These are phyloP conservation scores for Rhinocladiella mackenziei DNA, from an alignment of 2,329 filamentous ascomycete species.

Conservation along the genomic window DNA sequence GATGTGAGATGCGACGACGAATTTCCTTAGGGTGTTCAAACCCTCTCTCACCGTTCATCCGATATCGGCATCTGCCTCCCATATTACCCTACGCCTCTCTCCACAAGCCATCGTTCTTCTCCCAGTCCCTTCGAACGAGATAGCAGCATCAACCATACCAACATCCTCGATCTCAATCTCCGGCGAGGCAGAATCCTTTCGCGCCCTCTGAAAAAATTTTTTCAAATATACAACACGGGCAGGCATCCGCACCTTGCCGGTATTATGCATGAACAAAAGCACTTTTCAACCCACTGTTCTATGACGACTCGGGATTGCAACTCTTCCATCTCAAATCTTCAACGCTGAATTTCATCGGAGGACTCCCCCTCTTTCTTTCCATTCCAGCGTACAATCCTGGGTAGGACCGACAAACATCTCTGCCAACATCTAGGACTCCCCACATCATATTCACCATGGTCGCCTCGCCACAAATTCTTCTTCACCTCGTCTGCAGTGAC, in stretches of 20 bases:
- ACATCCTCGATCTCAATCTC: background rate
- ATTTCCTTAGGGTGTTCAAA: no score
- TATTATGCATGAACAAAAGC: no score
- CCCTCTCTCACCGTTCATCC: no score
- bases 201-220: no score
- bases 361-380: constrained; percentile 17
- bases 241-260: no score
- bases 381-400: constrained; percentile 17
- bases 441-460: constrained; percentile 27
- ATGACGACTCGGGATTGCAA: no score
- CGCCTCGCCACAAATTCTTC: constrained; percentile 33
- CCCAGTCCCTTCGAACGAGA: background rate
- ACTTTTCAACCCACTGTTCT: no score
- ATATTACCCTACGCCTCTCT: no score
- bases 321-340: constrained; percentile 1
- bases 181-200: no score
- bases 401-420: constrained; percentile 21
- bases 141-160: constrained; percentile 2
- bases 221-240: no score
- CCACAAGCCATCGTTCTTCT: constrained; percentile 1
- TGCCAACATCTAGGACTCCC: constrained; percentile 23
- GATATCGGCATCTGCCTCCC: no score
- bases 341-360: constrained; percentile 12
- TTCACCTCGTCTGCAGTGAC: constrained; percentile 37
- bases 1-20: no score